Base-by-base conservation (phyloP, 495 filamentous ascomycete genomes). In the Penicillium tannophilum region DNA sequence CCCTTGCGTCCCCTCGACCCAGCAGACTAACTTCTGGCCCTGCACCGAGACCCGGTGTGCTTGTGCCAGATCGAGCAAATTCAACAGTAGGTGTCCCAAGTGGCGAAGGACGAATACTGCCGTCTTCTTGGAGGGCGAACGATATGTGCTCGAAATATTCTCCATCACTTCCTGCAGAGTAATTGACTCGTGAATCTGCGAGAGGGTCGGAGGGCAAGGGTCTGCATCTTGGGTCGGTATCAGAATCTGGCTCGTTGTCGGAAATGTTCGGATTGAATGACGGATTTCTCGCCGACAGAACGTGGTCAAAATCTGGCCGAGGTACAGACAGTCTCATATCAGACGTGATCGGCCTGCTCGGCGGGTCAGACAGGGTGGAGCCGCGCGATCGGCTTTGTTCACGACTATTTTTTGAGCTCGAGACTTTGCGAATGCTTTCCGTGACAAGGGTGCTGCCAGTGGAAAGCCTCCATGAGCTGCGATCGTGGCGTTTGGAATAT, bases 11-110 rank as follows among this genome's bases (percentile, higher is more conserved):
- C 19, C 77, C 68, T 46, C 74, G 72, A 14, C 65, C 59, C 35
- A 70, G 70, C 42, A 82, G 75, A 1, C 81, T 82, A 24, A 83
- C 84, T 14, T 80, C 58, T 6, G 84, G 78, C 50, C 65, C 69
- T 61, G 82, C 82, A 43, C 73, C 70, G 53, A 17, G 58, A 56
- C 52, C 39, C 42, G 59, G 59, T 41, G 59, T 61, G 59, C 59
- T 61, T 47, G 59, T 47, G 31, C 59, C 59, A 19, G 59, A 61
- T 48, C 41, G 53, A 56, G 46, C 30, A 48, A 61, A 61, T 30
- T 56, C 48, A 47, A 46, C 5, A 19, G 9, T 57, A 49, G 59
- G 54, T n/a, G 59, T 62, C 31, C 54, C 54, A 50, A 58, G 16
- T 48, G 59, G 54, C n/a, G 59, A 62, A 39, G 42, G 54, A 49